phyloP scores from a whole-genome alignment of 768 basidiomycete species.

The Calocybe cyanea region DNA sequence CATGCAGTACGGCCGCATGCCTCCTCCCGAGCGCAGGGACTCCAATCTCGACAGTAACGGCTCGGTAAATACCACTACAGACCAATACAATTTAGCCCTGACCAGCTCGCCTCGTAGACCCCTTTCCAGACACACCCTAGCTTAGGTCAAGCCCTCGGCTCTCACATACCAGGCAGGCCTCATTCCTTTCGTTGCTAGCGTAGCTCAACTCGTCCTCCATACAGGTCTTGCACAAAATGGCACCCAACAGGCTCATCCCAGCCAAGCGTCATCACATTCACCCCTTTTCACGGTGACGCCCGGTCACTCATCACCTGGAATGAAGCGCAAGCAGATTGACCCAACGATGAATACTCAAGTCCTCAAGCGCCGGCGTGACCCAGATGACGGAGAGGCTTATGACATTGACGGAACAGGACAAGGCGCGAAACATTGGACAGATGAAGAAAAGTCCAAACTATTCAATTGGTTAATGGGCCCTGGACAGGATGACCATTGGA shows the following conservation, averaged over 20 bases:
- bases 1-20: constrained; percentile 62
- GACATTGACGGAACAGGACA: constrained; percentile 47
- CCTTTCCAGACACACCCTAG: constrained; percentile 56
- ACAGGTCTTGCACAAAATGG: constrained; percentile 31
- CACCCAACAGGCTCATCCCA: constrained; percentile 27
- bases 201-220: constrained; percentile 32
- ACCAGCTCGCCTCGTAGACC: constrained; percentile 33
- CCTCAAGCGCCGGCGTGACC: constrained; percentile 45
- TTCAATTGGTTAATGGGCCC: constrained; percentile 77
- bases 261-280: constrained; percentile 30
- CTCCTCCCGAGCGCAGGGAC: constrained; percentile 48
- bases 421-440: constrained; percentile 83
- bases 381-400: constrained; percentile 36
- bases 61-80: constrained; percentile 43
- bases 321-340: constrained; percentile 54
- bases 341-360: constrained; percentile 27
- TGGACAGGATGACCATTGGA: constrained; percentile 75
- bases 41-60: constrained; percentile 53
- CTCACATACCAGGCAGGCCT: constrained; percentile 41
- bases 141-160: constrained; percentile 57
- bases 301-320: constrained; percentile 31
- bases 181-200: constrained; percentile 20
- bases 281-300: constrained; percentile 34
- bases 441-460: constrained; percentile 75
- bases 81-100: constrained; percentile 23